Conservation (phyloP, 2,329 filamentous ascomycete genomes). For the Clathrospora elynae region DNA sequence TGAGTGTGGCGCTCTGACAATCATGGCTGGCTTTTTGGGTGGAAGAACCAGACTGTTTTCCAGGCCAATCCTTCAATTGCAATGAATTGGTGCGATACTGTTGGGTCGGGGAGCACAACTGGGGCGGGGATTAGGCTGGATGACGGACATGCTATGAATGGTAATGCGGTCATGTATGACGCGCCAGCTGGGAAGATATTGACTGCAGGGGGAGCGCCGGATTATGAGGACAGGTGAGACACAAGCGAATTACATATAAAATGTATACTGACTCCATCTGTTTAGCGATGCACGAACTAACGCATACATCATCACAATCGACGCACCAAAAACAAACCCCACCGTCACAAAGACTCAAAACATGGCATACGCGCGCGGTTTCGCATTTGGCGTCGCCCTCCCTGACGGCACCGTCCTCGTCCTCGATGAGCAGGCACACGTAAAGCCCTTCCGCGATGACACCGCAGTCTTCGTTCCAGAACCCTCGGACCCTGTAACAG, state of each 20-base stretch:
- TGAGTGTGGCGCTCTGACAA: constrained; percentile 58
- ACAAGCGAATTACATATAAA: neutral
- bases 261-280: neutral
- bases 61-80: constrained; percentile 60
- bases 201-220: constrained; percentile 56
- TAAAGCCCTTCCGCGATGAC: constrained; percentile 27
- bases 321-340: constrained; percentile 29
- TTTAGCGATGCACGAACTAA: constrained; percentile 49
- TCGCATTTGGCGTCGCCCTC: constrained; percentile 35
- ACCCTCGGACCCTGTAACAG: constrained; percentile 30
- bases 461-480: constrained; percentile 27
- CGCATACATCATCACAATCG: constrained; percentile 59
- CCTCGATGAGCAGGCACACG: constrained; percentile 32
- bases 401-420: constrained; percentile 46
- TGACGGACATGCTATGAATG: constrained; percentile 60
- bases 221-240: constrained; percentile 43
- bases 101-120: constrained; percentile 49
- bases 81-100: constrained; percentile 63
- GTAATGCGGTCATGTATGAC: constrained; percentile 63
- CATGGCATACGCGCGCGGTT: constrained; percentile 39
- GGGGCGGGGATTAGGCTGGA: constrained; percentile 53
- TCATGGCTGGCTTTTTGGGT: constrained; percentile 61
- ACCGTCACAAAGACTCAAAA: constrained; percentile 25
- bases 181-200: constrained; percentile 60
- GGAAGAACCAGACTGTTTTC: constrained; percentile 57